phyloP scores from a whole-genome alignment of 139 green algal genomes.

The Chlamydomonas incerta region DNA sequence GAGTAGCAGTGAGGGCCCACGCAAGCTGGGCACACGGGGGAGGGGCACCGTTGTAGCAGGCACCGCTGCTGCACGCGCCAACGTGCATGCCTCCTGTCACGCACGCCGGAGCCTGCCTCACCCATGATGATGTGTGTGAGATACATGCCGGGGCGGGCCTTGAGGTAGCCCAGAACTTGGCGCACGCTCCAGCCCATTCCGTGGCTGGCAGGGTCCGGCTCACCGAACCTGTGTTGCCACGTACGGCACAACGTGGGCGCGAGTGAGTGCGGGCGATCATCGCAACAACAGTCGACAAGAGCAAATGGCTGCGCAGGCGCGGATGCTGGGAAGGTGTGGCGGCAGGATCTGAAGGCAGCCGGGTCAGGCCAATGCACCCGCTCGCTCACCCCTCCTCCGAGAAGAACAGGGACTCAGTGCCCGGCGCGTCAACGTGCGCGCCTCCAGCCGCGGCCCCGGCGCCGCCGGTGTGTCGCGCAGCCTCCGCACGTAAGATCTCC shows the following conservation, averaged over 20 bases:
- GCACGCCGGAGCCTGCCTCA: background rate
- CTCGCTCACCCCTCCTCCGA: conserved; percentile 8
- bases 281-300: background rate
- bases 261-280: too few relatives aligned
- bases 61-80: too few relatives aligned
- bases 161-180: conserved; percentile 24
- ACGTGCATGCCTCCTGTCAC: too few relatives aligned
- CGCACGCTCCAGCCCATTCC: background rate
- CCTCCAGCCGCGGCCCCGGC: too few relatives aligned
- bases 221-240: background rate
- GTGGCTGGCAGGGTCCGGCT: background rate
- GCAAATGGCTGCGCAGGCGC: too few relatives aligned
- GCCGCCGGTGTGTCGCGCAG: too few relatives aligned
- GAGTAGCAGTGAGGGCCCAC: background rate
- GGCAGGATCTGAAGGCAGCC: too few relatives aligned
- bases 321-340: too few relatives aligned
- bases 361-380: too few relatives aligned
- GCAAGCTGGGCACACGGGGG: background rate
- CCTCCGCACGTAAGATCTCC: too few relatives aligned
- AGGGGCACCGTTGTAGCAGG: too few relatives aligned
- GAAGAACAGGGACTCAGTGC: background rate
- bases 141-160: conserved; percentile 29
- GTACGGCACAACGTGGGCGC: too few relatives aligned
- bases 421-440: background rate
- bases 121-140: conserved; percentile 35